These are phyloP conservation scores for Athelia psychrophila DNA, from an alignment of 1,284 basidiomycete species.

Conservation along the genomic window DNA sequence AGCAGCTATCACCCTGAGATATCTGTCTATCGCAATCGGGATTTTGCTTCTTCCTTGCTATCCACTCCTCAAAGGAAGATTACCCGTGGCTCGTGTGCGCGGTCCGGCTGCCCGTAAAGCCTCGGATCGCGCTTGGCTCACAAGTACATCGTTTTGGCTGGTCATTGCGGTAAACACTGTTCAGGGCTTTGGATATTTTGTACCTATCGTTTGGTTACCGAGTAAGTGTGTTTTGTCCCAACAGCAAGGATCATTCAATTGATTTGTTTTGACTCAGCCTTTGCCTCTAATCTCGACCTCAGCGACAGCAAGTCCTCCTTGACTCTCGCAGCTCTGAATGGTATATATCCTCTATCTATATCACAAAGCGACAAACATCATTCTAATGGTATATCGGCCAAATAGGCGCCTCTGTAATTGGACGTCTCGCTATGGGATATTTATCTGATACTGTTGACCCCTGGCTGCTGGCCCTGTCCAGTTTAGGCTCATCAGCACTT, in stretches of 20 bases:
- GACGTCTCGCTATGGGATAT: conserved; percentile 29
- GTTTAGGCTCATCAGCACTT: conserved; percentile 19
- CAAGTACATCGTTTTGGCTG: conserved; percentile 24
- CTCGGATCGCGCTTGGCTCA: conserved; percentile 18
- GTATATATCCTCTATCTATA: conserved; percentile 13
- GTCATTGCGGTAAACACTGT: conserved; percentile 29
- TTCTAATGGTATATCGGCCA: too few relatives aligned
- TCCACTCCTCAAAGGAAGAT: conserved; percentile 29
- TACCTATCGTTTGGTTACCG: conserved; percentile 34
- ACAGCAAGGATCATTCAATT: background rate
- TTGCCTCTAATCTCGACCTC: conserved; percentile 26
- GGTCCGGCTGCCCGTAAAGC: conserved; percentile 16
- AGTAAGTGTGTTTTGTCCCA: conserved; percentile 16
- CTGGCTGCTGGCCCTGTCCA: conserved; percentile 29
- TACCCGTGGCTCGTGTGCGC: conserved; percentile 25
- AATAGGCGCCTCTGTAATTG: conserved; percentile 29
- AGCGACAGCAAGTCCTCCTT: conserved; percentile 22
- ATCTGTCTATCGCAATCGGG: conserved; percentile 22
- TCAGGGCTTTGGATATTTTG: conserved; percentile 30
- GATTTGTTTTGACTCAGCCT: conserved; percentile 18
- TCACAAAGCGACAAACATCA: too few relatives aligned
- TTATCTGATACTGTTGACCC: conserved; percentile 34
- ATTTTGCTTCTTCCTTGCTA: conserved; percentile 21
- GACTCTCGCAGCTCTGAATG: conserved; percentile 24
- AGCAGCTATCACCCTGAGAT: conserved; percentile 22